Base-by-base conservation (phyloP, 352 stramenopile species). In the Aphanomyces astaci region DNA sequence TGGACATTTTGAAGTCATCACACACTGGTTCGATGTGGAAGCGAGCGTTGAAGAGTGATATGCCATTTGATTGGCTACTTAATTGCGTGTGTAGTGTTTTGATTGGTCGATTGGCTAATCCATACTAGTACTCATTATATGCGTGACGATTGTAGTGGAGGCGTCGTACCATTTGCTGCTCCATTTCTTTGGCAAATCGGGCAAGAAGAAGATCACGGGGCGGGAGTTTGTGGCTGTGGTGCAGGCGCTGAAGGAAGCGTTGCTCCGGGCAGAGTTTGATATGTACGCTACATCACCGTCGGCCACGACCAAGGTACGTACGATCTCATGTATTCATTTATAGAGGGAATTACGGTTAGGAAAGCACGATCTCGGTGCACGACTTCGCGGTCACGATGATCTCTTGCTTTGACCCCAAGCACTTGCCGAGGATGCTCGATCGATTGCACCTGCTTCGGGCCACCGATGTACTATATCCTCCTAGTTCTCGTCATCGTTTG, bases 361-460 rank as follows among this genome's bases (percentile, higher is more conserved):
- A 73, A 22, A 78, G 73, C 31, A 52, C 30, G 32, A 77, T 92
- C 55, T 89, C 81, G 10, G 79, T 92, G 2, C 81, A 92, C 53
- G 84, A 92, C 73, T 92, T 90, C 56, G 82, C 84, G 17, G 75
- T 90, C 51, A 89, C 84, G 63, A 73, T 92, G 43, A 73, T 92
- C 15, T 89, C 81, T 63, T 78, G 79, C 72, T 87, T 89, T 43
- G 82, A 90, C 40, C 80, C 84, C 17, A 78, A 90, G 24, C 83
- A 84, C 48, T 63, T 92, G 30, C 71, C 76, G 3, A 73, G 77
- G 7, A 85, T 81, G 57, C 63, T 92, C 5, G 77, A 87, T 27
- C 82, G 82, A 7, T 76, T 89, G 24, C 77, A 88, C n/a, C 54
- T 51, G 25, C 74, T 92, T 45, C 76, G 78, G 55, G 80, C 76